These are phyloP conservation scores for Sarocladium strictum DNA, from an alignment of 2,329 filamentous ascomycete species.

Conservation along the genomic window DNA sequence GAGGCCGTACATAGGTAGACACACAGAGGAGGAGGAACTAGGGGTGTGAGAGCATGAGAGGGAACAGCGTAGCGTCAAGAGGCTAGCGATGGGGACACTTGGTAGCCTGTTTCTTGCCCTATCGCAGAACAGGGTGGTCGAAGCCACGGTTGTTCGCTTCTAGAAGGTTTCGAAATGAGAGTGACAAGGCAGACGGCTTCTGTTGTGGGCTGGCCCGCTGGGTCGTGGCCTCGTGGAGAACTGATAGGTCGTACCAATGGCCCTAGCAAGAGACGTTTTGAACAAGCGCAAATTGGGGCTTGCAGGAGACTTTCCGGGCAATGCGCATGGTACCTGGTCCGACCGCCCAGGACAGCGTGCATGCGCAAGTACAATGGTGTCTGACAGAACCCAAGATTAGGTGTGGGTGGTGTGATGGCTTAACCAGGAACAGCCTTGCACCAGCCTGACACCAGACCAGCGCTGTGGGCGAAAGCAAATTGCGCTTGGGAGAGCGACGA, in stretches of 20 bases:
- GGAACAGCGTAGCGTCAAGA: background rate
- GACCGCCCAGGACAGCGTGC: background rate
- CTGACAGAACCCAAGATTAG: background rate
- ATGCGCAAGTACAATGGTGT: background rate
- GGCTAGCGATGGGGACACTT: background rate
- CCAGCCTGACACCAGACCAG: slow-evolving; percentile 4
- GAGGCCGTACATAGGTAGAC: too few relatives aligned
- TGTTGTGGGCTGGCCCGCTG: background rate
- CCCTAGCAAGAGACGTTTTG: background rate
- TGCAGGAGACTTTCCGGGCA: background rate
- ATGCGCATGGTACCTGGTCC: background rate
- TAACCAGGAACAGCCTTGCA: slow-evolving; percentile 8
- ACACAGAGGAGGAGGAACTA: background rate
- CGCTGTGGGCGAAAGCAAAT: slow-evolving; percentile 6
- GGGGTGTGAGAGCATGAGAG: background rate
- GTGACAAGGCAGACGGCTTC: background rate
- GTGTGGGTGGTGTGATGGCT: slow-evolving; percentile 10
- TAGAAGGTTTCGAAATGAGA: slow-evolving; percentile 9
- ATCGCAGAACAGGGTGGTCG: background rate
- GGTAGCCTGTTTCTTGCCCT: background rate
- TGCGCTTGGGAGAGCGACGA: slow-evolving; percentile 1
- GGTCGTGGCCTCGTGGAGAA: background rate
- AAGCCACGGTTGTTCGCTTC: slow-evolving; percentile 2
- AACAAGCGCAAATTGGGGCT: background rate
- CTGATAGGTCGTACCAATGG: background rate